phyloP scores from a whole-genome alignment of 371 early-diverging fungal genomes.

The Catenaria anguillulae region DNA sequence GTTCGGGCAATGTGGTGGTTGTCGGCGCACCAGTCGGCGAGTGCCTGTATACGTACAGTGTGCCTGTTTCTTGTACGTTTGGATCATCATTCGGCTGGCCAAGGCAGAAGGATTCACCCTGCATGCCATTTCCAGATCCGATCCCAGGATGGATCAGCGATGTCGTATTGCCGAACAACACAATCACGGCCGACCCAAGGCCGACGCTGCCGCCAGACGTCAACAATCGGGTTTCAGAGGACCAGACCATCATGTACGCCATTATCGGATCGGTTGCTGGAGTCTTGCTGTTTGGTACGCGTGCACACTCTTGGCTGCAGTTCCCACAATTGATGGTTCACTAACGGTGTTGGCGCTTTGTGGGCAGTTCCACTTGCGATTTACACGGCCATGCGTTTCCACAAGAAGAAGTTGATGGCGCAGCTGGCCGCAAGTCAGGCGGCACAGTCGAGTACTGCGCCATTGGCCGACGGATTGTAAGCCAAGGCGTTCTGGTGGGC shows the following conservation, averaged over 20 bases:
- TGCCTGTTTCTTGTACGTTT: constrained; percentile 6
- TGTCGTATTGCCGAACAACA: background rate
- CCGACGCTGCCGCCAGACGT: background rate
- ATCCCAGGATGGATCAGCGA: background rate
- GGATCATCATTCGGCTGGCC: background rate
- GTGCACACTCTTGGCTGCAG: no score
- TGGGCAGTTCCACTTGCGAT: background rate
- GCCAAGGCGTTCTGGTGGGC: no score
- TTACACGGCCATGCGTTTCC: background rate
- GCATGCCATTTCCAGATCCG: background rate
- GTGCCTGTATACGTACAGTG: constrained; percentile 6
- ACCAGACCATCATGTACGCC: constrained; percentile 1
- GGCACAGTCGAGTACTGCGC: no score
- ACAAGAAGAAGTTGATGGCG: background rate
- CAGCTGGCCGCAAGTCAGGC: background rate
- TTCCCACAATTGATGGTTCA: background rate
- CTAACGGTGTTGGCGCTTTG: background rate
- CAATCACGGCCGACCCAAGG: background rate
- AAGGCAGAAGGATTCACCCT: background rate
- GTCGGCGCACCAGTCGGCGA: constrained; percentile 8
- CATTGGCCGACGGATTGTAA: no score
- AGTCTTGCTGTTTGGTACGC: no score
- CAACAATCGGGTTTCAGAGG: background rate
- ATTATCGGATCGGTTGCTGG: background rate
- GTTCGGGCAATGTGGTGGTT: constrained; percentile 1